Percentiles rank a stretch among this genome's conserved stretches.
phyloP scores from a whole-genome alignment of 1,284 basidiomycete genomes.

The Trichosporon faecale region DNA sequence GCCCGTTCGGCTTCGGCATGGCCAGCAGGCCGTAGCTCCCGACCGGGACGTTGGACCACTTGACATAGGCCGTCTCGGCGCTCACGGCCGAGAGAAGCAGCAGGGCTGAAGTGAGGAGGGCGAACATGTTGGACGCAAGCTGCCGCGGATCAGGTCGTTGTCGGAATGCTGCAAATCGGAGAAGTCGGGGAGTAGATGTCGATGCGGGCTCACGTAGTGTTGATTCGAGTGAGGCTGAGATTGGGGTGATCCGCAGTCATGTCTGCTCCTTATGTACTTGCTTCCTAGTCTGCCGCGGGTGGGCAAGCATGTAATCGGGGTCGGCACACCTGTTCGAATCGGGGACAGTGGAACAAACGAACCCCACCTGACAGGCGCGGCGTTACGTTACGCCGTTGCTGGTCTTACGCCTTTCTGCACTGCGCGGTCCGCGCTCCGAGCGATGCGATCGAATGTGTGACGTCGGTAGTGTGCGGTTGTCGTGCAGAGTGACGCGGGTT shows the following conservation, averaged over 20 bases:
- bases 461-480: background rate
- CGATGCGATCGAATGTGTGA: background rate
- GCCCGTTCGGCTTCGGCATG: background rate
- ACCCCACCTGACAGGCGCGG: background rate
- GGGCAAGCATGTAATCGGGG: background rate
- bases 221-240: too few relatives aligned
- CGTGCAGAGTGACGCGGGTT: background rate
- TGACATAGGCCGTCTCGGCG: background rate
- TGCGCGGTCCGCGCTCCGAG: background rate
- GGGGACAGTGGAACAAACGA: background rate
- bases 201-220: too few relatives aligned
- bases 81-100: background rate
- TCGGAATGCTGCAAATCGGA: background rate
- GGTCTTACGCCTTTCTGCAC: too few relatives aligned
- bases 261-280: too few relatives aligned
- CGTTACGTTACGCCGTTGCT: background rate
- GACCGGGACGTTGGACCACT: background rate
- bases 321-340: background rate
- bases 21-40: background rate
- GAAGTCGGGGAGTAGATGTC: too few relatives aligned
- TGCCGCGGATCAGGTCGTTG: background rate
- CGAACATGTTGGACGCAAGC: background rate
- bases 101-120: background rate
- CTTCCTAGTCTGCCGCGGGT: background rate
- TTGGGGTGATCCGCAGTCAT: too few relatives aligned